These are phyloP conservation scores for Globisporangium uncinulatum DNA, from an alignment of 352 stramenopile genomes.

Conservation along the genomic window DNA sequence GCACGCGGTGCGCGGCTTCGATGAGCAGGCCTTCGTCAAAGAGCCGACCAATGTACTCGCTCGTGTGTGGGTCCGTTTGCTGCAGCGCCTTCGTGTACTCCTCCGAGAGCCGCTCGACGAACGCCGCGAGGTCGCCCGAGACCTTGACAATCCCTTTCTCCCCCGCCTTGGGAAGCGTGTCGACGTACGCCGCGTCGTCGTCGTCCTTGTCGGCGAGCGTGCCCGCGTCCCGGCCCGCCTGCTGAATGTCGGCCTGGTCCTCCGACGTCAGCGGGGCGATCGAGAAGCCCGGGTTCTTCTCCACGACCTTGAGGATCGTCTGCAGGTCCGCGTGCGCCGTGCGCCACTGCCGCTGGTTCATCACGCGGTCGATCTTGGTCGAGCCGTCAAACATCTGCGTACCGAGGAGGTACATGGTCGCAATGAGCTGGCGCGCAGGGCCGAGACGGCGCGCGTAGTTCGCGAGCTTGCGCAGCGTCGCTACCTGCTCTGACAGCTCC, in stretches of 20 bases:
- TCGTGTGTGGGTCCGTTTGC: slow-evolving; percentile 94
- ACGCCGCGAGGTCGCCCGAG: too few relatives aligned
- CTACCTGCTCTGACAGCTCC: too few relatives aligned
- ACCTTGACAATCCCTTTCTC: too few relatives aligned
- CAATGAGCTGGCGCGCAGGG: slow-evolving; percentile 71
- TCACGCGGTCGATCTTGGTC: slow-evolving; percentile 82
- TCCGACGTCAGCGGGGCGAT: slow-evolving; percentile 69
- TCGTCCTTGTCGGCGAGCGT: slow-evolving; percentile 62
- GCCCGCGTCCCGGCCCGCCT: slow-evolving; percentile 66
- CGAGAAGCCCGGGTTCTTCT: slow-evolving; percentile 80
- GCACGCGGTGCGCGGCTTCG: slow-evolving; percentile 80
- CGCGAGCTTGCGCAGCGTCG: too few relatives aligned
- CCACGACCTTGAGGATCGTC: slow-evolving; percentile 65
- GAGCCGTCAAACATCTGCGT: slow-evolving; percentile 80
- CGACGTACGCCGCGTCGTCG: slow-evolving; percentile 79
- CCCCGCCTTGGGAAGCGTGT: too few relatives aligned
- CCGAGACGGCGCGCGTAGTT: slow-evolving; percentile 82
- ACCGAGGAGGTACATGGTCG: slow-evolving; percentile 78
- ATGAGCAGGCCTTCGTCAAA: too few relatives aligned
- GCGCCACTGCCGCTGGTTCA: slow-evolving; percentile 77
- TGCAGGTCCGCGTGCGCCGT: slow-evolving; percentile 54
- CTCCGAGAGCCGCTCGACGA: too few relatives aligned
- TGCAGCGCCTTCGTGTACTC: slow-evolving; percentile 99
- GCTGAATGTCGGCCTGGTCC: slow-evolving; percentile 82
- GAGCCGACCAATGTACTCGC: slow-evolving; percentile 93